A percentile compares a stretch with the other conserved stretches of the same genome.
Evolutionary conservation across 2,329 filamentous ascomycete genomes (phyloP).

Genomic region (Neocatenulostroma microsporum): DNA sequence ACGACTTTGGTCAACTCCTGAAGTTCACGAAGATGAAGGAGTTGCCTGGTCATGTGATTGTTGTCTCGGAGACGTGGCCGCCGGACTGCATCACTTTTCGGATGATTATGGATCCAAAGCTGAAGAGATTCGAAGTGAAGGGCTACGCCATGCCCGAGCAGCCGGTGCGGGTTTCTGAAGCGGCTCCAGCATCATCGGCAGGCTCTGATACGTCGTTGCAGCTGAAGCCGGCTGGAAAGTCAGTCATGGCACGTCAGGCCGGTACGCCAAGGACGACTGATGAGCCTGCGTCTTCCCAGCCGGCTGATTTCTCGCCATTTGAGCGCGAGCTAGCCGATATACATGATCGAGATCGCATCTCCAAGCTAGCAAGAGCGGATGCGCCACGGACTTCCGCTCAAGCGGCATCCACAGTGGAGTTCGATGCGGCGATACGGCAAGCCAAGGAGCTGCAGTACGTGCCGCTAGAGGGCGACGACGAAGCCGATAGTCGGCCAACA

Average conservation of each 20-base stretch:
- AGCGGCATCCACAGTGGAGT: slow-evolving; percentile 43
- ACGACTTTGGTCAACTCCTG: slow-evolving; percentile 58
- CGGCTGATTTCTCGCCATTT: slow-evolving; percentile 23
- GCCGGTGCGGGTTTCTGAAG: slow-evolving; percentile 1
- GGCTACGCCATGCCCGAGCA: slow-evolving; percentile 5
- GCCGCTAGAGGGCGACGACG: slow-evolving; percentile 35
- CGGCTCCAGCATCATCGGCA: slow-evolving; percentile 8
- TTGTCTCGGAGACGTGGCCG: slow-evolving; percentile 44
- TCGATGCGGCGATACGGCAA: slow-evolving; percentile 58
- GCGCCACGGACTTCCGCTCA: too few species aligned
- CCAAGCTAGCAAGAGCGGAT: too few species aligned
- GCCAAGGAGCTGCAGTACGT: slow-evolving; percentile 54
- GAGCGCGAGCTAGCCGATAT: slow-evolving; percentile 18
- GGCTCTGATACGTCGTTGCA: slow-evolving; percentile 38
- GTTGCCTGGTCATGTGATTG: slow-evolving; percentile 41
- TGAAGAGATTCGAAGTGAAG: slow-evolving; percentile 51
- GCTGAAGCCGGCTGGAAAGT: slow-evolving; percentile 43
- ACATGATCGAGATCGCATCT: too few species aligned
- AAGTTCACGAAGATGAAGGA: slow-evolving; percentile 44
- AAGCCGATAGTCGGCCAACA: slow-evolving; percentile 23
- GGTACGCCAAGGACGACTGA: slow-evolving; percentile 31
- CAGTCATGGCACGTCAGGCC: slow-evolving; percentile 30
- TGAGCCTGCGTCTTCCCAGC: slow-evolving; percentile 2
- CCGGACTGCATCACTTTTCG: slow-evolving; percentile 37
- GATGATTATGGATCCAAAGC: slow-evolving; percentile 44